Base-by-base conservation (phyloP, 495 filamentous ascomycete species). In the Corynascus novoguineensis region DNA sequence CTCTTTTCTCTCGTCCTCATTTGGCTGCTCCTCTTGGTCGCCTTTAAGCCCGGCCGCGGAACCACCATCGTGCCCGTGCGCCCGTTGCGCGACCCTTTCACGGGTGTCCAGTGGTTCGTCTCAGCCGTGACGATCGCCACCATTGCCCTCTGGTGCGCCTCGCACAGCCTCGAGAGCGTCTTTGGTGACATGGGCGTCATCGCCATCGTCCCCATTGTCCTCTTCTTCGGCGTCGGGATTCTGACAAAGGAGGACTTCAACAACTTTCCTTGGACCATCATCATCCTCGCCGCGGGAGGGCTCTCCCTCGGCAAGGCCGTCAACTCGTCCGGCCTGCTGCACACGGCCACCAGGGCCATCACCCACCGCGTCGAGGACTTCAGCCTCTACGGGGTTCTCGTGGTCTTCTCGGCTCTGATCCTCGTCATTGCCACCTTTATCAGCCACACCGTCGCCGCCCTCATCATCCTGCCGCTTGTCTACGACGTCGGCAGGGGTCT, bases 201-300 rank as follows among this genome's bases (percentile, higher is more conserved):
- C 44, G 93, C 93, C 51, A 95, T 99, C 68, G 88, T 99, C 58
- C 93, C 93, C 8, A 84, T 99, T 38, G 88, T 93, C 35, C 75
- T 96, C 32, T 99, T 99, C 80, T 99, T 97, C 66, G 93, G 93
- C 53, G 89, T 91, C 11, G 93, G 93, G 35, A 95, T 99, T 66
- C 81, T 99, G 12, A 99, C 92, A 27, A 99, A 99, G 70, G 93
- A 97, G 73, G 93, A 99, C 69, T 99, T 99, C 68, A 99, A 99
- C 77, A 99, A 99, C 67, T 99, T 99, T 73, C 86, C 97, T 31
- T 99, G 93, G 93, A 99, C 93, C 25, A 97, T 99, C 72, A 97
- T 99, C 75, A 97, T 99, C 64, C 85, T 99, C 19, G 93, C 93
- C 0, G 93, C 95, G 15, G 93, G 93, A 38, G 93, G 93, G 2